Conservation (phyloP, 2,329 filamentous ascomycete species). For the Monilinia fructicola region DNA sequence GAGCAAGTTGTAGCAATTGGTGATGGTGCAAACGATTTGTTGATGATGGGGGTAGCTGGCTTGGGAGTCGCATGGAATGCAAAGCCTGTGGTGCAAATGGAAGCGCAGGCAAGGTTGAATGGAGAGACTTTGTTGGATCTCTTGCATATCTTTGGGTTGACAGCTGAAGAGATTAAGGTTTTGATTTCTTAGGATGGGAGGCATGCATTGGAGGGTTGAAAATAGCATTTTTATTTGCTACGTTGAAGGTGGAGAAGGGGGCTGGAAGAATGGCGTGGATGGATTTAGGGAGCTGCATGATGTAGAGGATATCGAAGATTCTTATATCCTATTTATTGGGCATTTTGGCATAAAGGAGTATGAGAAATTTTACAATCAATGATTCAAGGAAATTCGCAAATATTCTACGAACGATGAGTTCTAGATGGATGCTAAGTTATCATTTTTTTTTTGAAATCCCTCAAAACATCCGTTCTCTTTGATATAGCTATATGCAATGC, state of each 20-base stretch:
- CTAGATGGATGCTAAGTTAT: neutral
- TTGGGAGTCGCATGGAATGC: constrained; percentile 82
- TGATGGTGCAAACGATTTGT: constrained; percentile 78
- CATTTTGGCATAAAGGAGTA: neutral
- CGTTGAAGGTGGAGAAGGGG: neutral
- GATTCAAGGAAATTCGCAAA: neutral
- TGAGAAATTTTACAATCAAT: neutral
- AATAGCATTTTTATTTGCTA: neutral
- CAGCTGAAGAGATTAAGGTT: constrained; percentile 59
- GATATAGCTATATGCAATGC: too few species aligned
- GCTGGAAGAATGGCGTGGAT: neutral
- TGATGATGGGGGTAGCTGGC: constrained; percentile 75
- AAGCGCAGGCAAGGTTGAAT: constrained; percentile 72
- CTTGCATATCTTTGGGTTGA: constrained; percentile 72
- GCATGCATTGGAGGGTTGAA: neutral
- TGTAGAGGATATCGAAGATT: neutral
- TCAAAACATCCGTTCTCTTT: too few species aligned
- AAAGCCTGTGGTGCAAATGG: constrained; percentile 77
- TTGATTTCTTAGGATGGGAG: constrained; percentile 39
- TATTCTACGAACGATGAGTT: neutral
- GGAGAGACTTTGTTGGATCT: constrained; percentile 68
- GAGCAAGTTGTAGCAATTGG: constrained; percentile 72
- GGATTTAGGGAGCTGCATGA: neutral
- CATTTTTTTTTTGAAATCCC: neutral
- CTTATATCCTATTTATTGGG: neutral